Evolutionary conservation across 345 rosid species (phyloP), one percentile per base, ranked within the genome.

Genomic region (Corchorus capsularis): DNA sequence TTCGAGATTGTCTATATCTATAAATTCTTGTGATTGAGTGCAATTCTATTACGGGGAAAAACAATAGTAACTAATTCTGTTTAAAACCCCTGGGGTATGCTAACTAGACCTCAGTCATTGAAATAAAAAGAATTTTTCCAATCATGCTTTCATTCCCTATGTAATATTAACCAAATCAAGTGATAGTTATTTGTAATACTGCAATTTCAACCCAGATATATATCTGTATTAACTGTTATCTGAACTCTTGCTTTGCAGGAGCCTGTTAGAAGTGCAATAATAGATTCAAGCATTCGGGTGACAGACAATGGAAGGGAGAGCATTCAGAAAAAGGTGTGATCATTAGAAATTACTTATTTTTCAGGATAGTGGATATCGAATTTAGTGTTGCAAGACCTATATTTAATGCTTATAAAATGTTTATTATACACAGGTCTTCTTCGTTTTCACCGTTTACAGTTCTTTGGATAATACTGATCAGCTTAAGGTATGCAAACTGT

Each of bases 241-340:
- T 45, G 53, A 77, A 79, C 16, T 55, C 56, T 57, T 52, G 43
- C 54, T 45, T 78, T 39, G 63, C 90, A 93, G 99, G 94, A 88
- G 54, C 93, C 93, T 10, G 85, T 83, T 52, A 89, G 89, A 87
- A 87, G 94, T 64, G 94, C 94, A 66, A 77, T 80, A 49, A 82
- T 93, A 68, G 97, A 93, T 73, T 87, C 87, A 8, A 84, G 87
- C 86, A 86, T 93, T 83, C 91, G 94, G 35, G 89, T 94, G n/a
- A 91, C 88, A 0, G 99, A 96, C 84, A 85, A 90, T 80, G 99
- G 98, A 83, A 93, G 97, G 81, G 95, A 90, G 80, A 92, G 87
- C 85, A 87, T 96, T 79, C 77, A 92, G 59, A 87, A 93, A 79
- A 92, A 92, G 91, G 99, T 93, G 85, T 65, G 71, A 60, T 27